phyloP scores from a whole-genome alignment of 202 grass and related monocot species.

The Bolboschoenoplectus hybrid region DNA sequence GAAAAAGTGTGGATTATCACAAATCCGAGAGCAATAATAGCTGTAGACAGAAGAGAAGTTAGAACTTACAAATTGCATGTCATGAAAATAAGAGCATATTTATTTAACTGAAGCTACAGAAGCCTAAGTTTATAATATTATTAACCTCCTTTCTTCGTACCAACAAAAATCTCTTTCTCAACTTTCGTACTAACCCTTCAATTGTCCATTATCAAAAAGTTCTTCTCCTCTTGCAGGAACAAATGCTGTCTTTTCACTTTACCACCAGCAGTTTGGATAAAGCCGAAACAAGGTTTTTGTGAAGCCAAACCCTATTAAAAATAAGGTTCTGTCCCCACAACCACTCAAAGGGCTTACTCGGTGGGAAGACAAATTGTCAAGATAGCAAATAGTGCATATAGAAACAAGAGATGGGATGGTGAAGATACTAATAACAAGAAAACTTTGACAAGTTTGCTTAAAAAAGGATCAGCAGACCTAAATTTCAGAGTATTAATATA shows the following conservation, averaged over 20 bases:
- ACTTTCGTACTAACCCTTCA: background rate
- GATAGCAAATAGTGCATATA: background rate
- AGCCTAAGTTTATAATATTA: background rate
- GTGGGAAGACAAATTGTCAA: background rate
- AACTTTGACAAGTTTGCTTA: background rate
- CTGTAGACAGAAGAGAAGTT: slow-evolving; percentile 50
- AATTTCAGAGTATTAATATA: background rate
- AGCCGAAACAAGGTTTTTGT: background rate
- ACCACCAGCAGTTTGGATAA: background rate
- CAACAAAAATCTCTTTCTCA: background rate
- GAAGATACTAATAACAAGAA: background rate
- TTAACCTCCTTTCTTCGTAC: background rate
- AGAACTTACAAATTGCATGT: slow-evolving; percentile 13
- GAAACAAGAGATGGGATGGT: background rate
- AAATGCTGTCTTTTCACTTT: background rate
- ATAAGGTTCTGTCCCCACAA: background rate
- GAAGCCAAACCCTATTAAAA: background rate
- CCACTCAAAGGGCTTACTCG: background rate
- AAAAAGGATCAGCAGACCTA: background rate
- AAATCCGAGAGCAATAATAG: slow-evolving; percentile 91
- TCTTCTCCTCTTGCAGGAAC: background rate
- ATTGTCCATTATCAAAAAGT: background rate
- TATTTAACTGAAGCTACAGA: background rate
- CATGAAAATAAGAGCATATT: slow-evolving; percentile 5
- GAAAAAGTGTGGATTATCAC: slow-evolving; percentile 87